Evolutionary conservation across 176 grass and related monocot species (phyloP), one percentile per base, ranked within the genome.

Genomic region (Pontederia paniculata): DNA sequence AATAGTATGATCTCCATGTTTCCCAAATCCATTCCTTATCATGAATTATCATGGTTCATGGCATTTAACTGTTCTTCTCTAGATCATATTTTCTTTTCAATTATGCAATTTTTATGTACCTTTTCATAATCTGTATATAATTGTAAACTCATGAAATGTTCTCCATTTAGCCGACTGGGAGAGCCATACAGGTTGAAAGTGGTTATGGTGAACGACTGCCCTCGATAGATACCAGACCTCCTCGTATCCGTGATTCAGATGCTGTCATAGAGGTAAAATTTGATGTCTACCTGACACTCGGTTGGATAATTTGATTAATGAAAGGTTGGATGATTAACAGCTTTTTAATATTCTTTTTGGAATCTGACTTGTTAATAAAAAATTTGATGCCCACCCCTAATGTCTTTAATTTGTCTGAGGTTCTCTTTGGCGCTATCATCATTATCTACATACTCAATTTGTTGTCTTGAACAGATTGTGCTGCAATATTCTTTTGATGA

Each of bases 181-280:
- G 94, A 70, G 77, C 94, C 43, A 98, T 98, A 82, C 83, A 88
- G 71, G 94, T 98, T 57, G 94, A 93, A 73, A 76, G 75, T 76
- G 76, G 81, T 56, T 77, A 73, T 14, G 66, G 70, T 37, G 94
- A 98, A 41, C 80, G 94, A 11, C 64, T 93, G 73, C 87, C 94
- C 45, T 84, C 94, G 78, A 81, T 75, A 76, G 94, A 98, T 75
- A 88, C 83, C 9, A 84, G 87, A 31, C 48, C 65, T 21, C 74
- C 67, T 57, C 77, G 94, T 31, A 55, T 75, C 44, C 94, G 94
- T 54, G 94, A 88, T 52, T 84, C 83, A 18, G 87, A 98, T 79
- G 80, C 94, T 71, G 70, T 93, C 74, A 98, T 98, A 37, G 94
- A 98, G 83, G 94, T 98, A 93, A 78, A 42, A 17, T 66, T 68